Evolutionary conservation across 108 stramenopile genomes (phyloP), one percentile per base, ranked within the genome.

Genomic region (Fragilaria radians): DNA sequence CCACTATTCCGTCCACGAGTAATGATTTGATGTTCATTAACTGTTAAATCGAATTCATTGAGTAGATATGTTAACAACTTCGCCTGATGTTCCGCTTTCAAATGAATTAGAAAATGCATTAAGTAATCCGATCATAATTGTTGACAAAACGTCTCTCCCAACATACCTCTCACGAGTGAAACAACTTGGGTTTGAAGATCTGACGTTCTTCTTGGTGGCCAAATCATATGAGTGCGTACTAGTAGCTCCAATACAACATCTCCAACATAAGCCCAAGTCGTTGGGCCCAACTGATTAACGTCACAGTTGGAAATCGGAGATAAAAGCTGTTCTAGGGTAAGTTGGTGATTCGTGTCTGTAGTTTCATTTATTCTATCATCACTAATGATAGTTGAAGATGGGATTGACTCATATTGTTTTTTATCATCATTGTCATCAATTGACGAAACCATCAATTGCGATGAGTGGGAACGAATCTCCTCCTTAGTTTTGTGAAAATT

Each of bases 241-340:
- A 86, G 86, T 19, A 93, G 66, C 48, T 89, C 88, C 52, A 72
- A 93, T 4, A 89, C 78, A 31, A 74, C 80, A 72, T 93, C 91
- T 17, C 91, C 91, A 52, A 93, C 67, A 64, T 88, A 93, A 5
- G 91, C 88, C 46, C 88, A 64, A 33, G 82, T 70, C 5, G 90
- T 86, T 32, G 86, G 79, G 68, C 81, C 76, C 81, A 92, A 82
- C 64, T 84, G 90, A 73, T 83, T 49, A 25, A 61, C 66, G 21
- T 62, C 52, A 51, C 81, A 78, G 26, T 24, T 47, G 7, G 31
- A 26, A 14, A 28, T 5, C 33, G 71, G 78, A 5, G 34, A 48
- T n/a, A 69, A 34, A 21, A 67, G 67, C 50, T 57, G 67, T 34
- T 29, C 31, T 32, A 57, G 22, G n/a, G n/a, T n/a, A n/a, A n/a